Base-by-base conservation (phyloP, 768 basidiomycete genomes). In the Tylopilus felleus region DNA sequence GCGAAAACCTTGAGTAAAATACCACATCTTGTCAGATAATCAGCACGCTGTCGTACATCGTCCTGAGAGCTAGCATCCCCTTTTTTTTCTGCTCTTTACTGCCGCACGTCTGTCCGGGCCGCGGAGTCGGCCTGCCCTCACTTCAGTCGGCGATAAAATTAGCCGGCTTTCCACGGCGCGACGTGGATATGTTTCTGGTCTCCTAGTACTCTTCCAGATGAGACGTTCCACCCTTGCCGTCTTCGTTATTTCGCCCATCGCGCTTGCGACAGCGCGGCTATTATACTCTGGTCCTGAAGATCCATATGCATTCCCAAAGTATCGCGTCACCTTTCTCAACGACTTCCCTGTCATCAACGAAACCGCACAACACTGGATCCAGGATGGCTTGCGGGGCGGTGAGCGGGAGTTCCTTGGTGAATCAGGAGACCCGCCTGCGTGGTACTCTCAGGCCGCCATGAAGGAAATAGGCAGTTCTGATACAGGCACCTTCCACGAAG, bases 261-360 rank as follows among this genome's bases (percentile, higher is more conserved):
- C 23, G 2, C 44, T 62, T 6, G 44, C 49, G 52, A 63, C 40
- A 39, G 75, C 73, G 0, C 69, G 65, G 0, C 59, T 83, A n/a
- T 67, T 85, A 27, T 84, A 90, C 65, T 82, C 86, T 9, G 77
- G 90, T 43, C 90, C 91, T 27, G 87, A 92, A 62, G 91, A 93
- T 62, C 75, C 83, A 16, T 80, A 83, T 68, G 85, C 91, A 0
- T 91, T 86, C 66, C 92, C 91, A 59, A 93, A 93, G 67, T 88
- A 82, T 66, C 79, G 82, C 39, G 85, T 93, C 56, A 73, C 83
- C 38, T 93, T 90, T 70, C 80, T 93, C 65, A 88, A 90, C 65
- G 80, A 80, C 53, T 80, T 84, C n/a, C 90, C 91, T 25, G 73
- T 93, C 58, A 70, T 77, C 23, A 85, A 86, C 60, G 75, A 86